Base-by-base conservation (phyloP, 768 basidiomycete genomes). In the Boletus rubropictus region DNA sequence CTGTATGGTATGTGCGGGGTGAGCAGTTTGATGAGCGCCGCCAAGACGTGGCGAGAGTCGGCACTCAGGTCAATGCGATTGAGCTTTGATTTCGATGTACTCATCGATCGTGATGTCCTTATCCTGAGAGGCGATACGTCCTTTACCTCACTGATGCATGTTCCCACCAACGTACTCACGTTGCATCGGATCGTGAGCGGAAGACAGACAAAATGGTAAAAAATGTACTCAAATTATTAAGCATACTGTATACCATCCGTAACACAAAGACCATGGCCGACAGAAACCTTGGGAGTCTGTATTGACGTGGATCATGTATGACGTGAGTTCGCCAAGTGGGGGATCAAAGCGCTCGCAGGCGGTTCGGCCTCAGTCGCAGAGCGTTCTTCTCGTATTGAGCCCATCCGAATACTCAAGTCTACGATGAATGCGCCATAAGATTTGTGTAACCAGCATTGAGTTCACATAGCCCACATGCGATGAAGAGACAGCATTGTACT, bases 361-460 rank as follows among this genome's bases (percentile, higher is more conserved):
- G 22, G 34, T 32, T 18, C 15, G 24, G 7, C 32, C 51, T 31
- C 28, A 39, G 11, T 49, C 46, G n/a, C 52, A 52, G 11, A 54
- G 49, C 9, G 21, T 25, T 45, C 37, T 48, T 14, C 51, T 52
- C 15, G n/a, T n/a, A n/a, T n/a, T n/a, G n/a, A n/a, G n/a, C n/a
- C n/a, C n/a, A n/a, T 33, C n/a, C 14, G 5, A 49, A 22, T 27
- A 28, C 42, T 22, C 12, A 11, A 8, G 6, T 36, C n/a, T 20
- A 35, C 11, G n/a, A 14, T 18, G 34, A 18, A 20, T 25, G 11
- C 7, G 2, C 8, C 36, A 37, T 11, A n/a, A 37, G 3, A 51
- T 53, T 45, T 25, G 51, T 53, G 51, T 49, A 2, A 49, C 49
- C 7, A 56, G 7, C 54, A 55, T 48, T 8, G 54, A 55, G 35